A percentile compares a stretch with the other conserved stretches of the same genome.
These are phyloP conservation scores for Limnanthes douglasii DNA, from an alignment of 345 rosid genomes.

Conservation along the genomic window DNA sequence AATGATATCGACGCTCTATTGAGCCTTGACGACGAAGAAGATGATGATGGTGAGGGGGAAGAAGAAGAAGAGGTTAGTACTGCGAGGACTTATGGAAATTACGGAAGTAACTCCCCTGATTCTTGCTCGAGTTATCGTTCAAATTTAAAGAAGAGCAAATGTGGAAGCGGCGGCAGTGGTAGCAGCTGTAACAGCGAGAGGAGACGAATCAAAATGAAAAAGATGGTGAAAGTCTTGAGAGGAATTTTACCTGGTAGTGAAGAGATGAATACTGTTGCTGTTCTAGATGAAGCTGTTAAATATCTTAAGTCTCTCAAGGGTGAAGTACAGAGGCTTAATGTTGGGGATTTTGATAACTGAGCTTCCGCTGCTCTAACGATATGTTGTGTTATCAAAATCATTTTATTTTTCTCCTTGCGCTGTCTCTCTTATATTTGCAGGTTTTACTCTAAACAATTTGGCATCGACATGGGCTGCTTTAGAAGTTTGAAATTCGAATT, in stretches of 20 bases:
- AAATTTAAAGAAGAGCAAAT: constrained; percentile 16
- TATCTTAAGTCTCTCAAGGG: constrained; percentile 73
- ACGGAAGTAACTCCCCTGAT: constrained; percentile 35
- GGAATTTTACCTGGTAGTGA: constrained; percentile 69
- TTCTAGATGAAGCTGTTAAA: constrained; percentile 75
- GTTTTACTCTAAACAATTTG: too few species aligned
- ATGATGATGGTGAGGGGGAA: constrained; percentile 45
- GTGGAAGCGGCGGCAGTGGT: constrained; percentile 20
- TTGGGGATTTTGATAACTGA: constrained; percentile 26
- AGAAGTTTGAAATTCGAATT: too few species aligned
- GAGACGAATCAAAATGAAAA: constrained; percentile 55
- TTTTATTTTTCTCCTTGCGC: too few species aligned
- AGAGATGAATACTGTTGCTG: constrained; percentile 47
- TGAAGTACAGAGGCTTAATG: constrained; percentile 64
- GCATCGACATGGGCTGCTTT: too few species aligned
- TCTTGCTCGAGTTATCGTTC: constrained; percentile 33
- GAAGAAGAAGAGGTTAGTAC: constrained; percentile 69
- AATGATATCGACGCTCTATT: constrained; percentile 75
- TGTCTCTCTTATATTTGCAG: too few species aligned
- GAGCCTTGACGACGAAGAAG: constrained; percentile 37
- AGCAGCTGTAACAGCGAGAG: constrained; percentile 28
- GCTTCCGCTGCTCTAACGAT: too few species aligned
- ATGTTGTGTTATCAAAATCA: too few species aligned
- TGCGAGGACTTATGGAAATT: constrained; percentile 33
- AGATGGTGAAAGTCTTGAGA: constrained; percentile 57